Base-by-base conservation (phyloP, 768 basidiomycete genomes). In the Leccinum broughii region DNA sequence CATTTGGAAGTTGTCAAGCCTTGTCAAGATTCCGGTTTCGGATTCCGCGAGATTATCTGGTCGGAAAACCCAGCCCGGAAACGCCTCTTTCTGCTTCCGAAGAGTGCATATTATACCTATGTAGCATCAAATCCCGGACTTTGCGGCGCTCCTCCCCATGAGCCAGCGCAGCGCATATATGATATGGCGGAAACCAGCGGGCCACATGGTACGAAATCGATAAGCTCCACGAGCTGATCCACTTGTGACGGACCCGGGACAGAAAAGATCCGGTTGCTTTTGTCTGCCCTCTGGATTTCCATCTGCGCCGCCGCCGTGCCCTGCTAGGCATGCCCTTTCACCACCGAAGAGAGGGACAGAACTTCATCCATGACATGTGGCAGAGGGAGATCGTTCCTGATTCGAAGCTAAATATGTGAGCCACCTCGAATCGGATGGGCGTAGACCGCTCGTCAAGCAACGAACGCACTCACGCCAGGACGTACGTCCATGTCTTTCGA, bases 81-180 rank as follows among this genome's bases (percentile, higher is more conserved):
- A 61, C 28, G 48, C 60, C 57, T 37, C 30, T 26, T 54, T 57
- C 53, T 58, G 48, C 56, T 55, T 28, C 58, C 48, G 56, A 56
- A 56, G 48, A 46, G 44, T 20, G 20, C 20, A 46, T n/a, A 44
- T 32, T 34, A 34, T 34, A 34, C 41, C 41, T 20, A 37, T 51
- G 15, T 49, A 58, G 54, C 50, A 62, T 60, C 61, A 55, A 49
- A 62, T 64, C 64, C 69, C 69, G 71, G 71, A 66, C 70, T 72
- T 71, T 70, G 64, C 69, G 70, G 70, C 34, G 54, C 51, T 56
- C 17, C 37, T 44, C 44, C 52, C n/a, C 44, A 20, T 46, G 30
- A 46, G 37, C 30, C 26, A 37, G 26, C 46, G 44, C 44, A 46
- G 20, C 44, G 44, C 44, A 46, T 46, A 22, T 56, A 54, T 64